Conservation (phyloP, 78 protist species). For the Speleostelium caveatum region DNA sequence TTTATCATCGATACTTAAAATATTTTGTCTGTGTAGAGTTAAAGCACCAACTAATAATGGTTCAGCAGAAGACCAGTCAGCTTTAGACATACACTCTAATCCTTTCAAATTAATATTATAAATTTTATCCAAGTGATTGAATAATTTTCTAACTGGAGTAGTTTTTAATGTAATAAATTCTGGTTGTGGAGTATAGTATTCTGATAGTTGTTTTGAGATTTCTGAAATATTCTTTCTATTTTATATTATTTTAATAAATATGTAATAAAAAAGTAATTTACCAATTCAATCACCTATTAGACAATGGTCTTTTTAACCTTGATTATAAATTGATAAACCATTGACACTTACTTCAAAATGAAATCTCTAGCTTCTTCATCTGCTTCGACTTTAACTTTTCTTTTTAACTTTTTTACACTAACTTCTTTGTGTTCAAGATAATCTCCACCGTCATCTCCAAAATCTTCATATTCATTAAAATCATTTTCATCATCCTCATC, state of each 20-base stretch:
- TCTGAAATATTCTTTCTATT: constrained; percentile 11
- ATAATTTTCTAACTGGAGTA: not conserved
- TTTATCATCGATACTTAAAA: not conserved
- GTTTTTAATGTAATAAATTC: constrained; percentile 12
- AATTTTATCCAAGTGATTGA: constrained; percentile 5
- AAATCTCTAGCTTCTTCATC: not conserved
- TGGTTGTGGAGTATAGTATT: constrained; percentile 41
- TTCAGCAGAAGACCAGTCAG: constrained; percentile 22
- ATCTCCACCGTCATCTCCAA: not conserved
- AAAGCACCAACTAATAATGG: constrained; percentile 29
- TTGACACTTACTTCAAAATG: not conserved
- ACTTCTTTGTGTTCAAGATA: not conserved
- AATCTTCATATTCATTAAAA: not conserved
- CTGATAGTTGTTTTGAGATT: constrained; percentile 49
- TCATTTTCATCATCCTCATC: not conserved
- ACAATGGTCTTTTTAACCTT: too few relatives aligned
- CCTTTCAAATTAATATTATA: constrained; percentile 10
- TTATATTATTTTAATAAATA: too few relatives aligned
- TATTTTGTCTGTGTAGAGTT: not conserved
- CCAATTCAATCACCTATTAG: not conserved
- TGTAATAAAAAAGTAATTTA: too few relatives aligned
- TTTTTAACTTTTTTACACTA: not conserved
- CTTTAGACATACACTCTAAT: not conserved
- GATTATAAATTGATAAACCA: too few relatives aligned
- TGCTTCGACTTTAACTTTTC: not conserved